Conservation (phyloP, 306 rosid species). For the Vachellia pachyceras region DNA sequence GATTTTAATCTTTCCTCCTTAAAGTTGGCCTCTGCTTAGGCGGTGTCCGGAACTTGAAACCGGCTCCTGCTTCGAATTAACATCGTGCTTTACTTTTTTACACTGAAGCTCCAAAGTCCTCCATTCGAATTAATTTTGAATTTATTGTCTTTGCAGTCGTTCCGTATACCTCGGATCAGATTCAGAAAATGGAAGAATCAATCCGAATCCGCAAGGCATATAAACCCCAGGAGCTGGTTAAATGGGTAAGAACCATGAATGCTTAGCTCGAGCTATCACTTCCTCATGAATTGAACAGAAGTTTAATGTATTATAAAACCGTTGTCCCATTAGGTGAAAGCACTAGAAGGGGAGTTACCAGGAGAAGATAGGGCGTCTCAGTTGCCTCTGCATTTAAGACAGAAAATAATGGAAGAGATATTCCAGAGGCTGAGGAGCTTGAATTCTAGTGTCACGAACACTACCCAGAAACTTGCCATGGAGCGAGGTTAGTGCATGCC, state of each 20-base stretch:
- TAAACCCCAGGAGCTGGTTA: conserved; percentile 71
- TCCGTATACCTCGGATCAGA: conserved; percentile 86
- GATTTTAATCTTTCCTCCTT: neutral
- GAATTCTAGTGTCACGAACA: conserved; percentile 48
- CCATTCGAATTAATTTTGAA: conserved; percentile 10
- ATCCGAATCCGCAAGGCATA: conserved; percentile 67
- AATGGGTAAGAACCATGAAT: conserved; percentile 62
- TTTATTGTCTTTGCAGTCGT: conserved; percentile 53
- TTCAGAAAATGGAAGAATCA: conserved; percentile 87
- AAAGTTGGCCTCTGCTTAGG: neutral
- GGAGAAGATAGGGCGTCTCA: conserved; percentile 47
- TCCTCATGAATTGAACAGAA: conserved; percentile 27
- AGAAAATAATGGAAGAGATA: conserved; percentile 69
- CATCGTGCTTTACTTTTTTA: conserved; percentile 21
- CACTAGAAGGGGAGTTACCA: conserved; percentile 63
- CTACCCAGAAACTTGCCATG: conserved; percentile 41
- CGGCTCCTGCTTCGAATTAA: conserved; percentile 30
- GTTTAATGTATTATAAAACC: conserved; percentile 28
- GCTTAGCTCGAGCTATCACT: conserved; percentile 8
- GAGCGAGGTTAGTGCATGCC: conserved; percentile 69
- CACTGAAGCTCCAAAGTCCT: neutral
- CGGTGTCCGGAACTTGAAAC: conserved; percentile 5
- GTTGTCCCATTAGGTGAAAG: conserved; percentile 64
- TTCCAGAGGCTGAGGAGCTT: conserved; percentile 61
- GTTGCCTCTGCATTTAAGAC: conserved; percentile 75